phyloP scores from a whole-genome alignment of 2,329 filamentous ascomycete genomes.

The Tolypocladium tropicale region DNA sequence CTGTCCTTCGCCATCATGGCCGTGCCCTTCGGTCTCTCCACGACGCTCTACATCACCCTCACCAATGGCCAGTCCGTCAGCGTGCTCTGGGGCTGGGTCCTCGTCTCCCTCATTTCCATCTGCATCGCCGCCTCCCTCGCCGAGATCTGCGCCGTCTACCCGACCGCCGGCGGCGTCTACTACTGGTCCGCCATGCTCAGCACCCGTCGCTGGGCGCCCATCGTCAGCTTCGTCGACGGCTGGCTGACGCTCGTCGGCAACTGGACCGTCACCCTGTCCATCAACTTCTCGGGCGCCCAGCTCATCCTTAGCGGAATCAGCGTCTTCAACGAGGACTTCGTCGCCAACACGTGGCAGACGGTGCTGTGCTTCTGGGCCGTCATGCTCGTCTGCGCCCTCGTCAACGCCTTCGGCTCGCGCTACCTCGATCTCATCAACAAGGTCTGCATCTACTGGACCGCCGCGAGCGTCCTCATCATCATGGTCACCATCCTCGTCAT shows the following conservation, averaged over 20 bases:
- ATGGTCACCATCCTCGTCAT: conserved; percentile 59
- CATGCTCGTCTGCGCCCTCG: conserved; percentile 49
- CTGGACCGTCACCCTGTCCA: conserved; percentile 60
- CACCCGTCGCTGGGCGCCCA: conserved; percentile 48
- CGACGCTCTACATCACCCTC: conserved; percentile 40
- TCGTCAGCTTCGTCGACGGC: conserved; percentile 61
- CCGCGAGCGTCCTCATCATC: conserved; percentile 59
- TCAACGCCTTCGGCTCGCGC: conserved; percentile 54
- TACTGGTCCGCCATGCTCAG: conserved; percentile 64
- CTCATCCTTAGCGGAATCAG: conserved; percentile 58
- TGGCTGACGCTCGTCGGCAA: conserved; percentile 67
- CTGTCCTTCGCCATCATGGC: conserved; percentile 42
- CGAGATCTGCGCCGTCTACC: conserved; percentile 62
- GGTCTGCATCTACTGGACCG: conserved; percentile 62
- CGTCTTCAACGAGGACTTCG: conserved; percentile 52
- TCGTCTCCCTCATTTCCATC: conserved; percentile 58
- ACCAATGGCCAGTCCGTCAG: conserved; percentile 65
- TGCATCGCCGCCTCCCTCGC: conserved; percentile 62
- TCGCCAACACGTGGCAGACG: conserved; percentile 56
- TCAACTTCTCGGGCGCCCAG: conserved; percentile 60
- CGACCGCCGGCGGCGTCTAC: conserved; percentile 53
- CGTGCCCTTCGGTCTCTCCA: conserved; percentile 38
- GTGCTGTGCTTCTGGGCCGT: conserved; percentile 65
- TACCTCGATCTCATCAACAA: conserved; percentile 60
- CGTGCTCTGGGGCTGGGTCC: conserved; percentile 60